phyloP scores from a whole-genome alignment of 73 alveolate genomes.

The Tetrahymena elliotti region DNA sequence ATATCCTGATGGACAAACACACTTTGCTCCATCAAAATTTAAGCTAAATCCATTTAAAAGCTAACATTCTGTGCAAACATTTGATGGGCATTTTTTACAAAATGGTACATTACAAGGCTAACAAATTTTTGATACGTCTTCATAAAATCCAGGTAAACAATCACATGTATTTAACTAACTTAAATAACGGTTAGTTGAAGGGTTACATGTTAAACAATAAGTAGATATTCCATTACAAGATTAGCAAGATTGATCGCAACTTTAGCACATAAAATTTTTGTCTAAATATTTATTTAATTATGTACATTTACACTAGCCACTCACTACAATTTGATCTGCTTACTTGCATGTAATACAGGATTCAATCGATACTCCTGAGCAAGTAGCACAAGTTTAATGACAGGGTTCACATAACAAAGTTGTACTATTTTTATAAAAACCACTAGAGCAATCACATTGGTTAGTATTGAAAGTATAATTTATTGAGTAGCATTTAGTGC shows the following conservation, averaged over 20 bases:
- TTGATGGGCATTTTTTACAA: not conserved
- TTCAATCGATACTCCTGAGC: not conserved
- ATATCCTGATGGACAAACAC: not conserved
- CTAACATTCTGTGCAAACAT: not conserved
- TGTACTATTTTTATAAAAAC: not conserved
- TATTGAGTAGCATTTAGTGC: not conserved
- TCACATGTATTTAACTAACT: not conserved
- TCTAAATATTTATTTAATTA: not conserved
- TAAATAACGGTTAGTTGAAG: not conserved
- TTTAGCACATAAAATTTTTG: not conserved
- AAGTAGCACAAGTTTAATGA: not conserved
- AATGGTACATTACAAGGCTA: not conserved
- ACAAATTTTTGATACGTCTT: not conserved
- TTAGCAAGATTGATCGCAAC: not conserved
- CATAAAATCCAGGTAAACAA: not conserved
- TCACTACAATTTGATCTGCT: not conserved
- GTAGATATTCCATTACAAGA: not conserved
- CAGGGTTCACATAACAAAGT: not conserved
- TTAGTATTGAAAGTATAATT: not conserved
- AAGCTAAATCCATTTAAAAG: not conserved
- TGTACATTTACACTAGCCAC: not conserved
- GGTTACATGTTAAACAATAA: not conserved
- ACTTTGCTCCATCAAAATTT: not conserved
- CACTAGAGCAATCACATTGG: not conserved
- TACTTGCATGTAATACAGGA: not conserved